Conservation (phyloP, 2,329 filamentous ascomycete species). For the Aspergillus sp. region DNA sequence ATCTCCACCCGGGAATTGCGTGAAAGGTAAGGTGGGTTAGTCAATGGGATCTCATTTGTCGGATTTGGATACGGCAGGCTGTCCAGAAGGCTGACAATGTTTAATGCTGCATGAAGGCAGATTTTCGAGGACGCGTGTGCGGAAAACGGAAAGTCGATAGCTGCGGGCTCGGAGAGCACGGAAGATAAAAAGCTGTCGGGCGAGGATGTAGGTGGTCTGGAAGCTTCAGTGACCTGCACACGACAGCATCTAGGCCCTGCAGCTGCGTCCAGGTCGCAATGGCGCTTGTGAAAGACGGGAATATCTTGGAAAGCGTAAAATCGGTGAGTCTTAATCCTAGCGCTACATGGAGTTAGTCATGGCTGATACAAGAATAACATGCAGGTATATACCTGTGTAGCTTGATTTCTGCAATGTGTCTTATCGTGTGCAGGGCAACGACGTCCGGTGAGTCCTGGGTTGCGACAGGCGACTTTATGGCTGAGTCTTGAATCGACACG, state of each 20-base stretch:
- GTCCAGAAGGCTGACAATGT: conserved; percentile 30
- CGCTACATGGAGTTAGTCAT: conserved; percentile 19
- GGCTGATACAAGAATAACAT: background rate
- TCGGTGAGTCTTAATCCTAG: conserved; percentile 35
- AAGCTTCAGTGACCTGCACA: background rate
- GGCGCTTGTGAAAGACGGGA: conserved; percentile 17
- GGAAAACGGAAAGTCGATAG: conserved; percentile 23
- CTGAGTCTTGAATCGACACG: background rate
- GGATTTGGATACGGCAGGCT: conserved; percentile 27
- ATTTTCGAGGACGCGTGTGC: conserved; percentile 29
- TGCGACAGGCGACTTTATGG: conserved; percentile 6
- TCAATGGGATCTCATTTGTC: conserved; percentile 11
- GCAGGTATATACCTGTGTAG: conserved; percentile 21
- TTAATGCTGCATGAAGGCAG: conserved; percentile 31
- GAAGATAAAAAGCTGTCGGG: background rate
- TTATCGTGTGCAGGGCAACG: conserved; percentile 24
- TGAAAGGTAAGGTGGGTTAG: background rate
- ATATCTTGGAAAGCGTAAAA: conserved; percentile 33
- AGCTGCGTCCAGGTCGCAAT: conserved; percentile 4
- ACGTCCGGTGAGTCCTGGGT: conserved; percentile 20
- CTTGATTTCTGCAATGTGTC: conserved; percentile 31
- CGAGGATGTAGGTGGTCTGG: background rate
- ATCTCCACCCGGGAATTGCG: conserved; percentile 10
- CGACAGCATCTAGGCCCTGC: background rate
- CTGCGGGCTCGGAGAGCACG: background rate